These are phyloP conservation scores for Quercus lobata DNA, from an alignment of 331 rosid species.

Conservation along the genomic window DNA sequence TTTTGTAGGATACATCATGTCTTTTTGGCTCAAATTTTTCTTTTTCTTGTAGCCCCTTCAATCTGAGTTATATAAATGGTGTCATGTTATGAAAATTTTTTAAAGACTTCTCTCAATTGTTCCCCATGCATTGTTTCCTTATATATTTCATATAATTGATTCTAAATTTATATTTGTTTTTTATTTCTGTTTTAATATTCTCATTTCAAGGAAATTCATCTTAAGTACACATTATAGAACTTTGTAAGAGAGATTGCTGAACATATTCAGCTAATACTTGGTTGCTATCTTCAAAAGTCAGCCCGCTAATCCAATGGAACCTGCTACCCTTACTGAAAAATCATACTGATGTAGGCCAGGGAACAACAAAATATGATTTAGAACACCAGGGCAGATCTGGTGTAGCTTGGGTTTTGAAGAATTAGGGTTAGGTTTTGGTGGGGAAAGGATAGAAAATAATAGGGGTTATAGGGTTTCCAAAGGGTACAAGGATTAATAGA, in stretches of 20 bases:
- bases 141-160: not conserved
- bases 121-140: not conserved
- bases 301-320: not conserved
- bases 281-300: not conserved
- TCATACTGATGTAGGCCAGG: not conserved
- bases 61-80: not conserved
- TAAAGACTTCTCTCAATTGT: not conserved
- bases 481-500: too few relatives aligned
- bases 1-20: not conserved
- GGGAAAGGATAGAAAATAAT: too few relatives aligned
- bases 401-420: too few relatives aligned
- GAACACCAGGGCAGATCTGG: too few relatives aligned
- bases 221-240: not conserved
- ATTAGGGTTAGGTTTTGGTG: too few relatives aligned
- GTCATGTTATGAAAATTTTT: not conserved
- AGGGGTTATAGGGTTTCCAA: too few relatives aligned
- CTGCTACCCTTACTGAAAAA: not conserved
- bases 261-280: not conserved
- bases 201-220: not conserved
- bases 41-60: not conserved
- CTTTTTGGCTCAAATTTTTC: not conserved
- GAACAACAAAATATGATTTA: too few relatives aligned
- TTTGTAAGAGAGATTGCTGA: not conserved
- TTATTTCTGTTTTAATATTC: not conserved
- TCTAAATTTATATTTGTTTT: not conserved